Percentiles rank a stretch among this genome's conserved stretches.
Evolutionary conservation across 768 basidiomycete genomes (phyloP).

Genomic region (Epithele typhae): DNA sequence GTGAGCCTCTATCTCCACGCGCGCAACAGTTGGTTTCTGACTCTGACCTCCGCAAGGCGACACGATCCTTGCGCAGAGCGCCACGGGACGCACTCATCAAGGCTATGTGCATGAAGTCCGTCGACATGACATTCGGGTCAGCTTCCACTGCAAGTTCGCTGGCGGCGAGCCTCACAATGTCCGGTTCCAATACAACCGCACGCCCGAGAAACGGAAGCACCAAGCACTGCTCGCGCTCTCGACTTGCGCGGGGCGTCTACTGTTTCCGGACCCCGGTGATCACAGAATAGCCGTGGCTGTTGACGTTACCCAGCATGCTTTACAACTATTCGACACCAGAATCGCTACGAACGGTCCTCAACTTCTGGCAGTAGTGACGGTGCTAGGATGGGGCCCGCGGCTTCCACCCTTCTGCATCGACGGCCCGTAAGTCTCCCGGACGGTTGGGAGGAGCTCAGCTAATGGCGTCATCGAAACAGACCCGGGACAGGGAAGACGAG

Average conservation of each 20-base stretch:
- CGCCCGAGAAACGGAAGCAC: constrained; percentile 51
- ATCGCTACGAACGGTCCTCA: constrained; percentile 44
- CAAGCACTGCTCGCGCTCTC: constrained; percentile 42
- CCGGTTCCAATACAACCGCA: constrained; percentile 51
- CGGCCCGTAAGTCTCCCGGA: constrained; percentile 48
- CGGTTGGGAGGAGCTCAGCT: neutral
- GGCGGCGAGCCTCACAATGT: constrained; percentile 42
- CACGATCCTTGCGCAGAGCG: constrained; percentile 29
- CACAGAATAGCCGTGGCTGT: too few species aligned
- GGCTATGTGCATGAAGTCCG: constrained; percentile 47
- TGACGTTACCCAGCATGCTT: neutral
- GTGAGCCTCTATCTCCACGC: constrained; percentile 11
- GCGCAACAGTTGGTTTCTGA: neutral
- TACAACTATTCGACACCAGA: constrained; percentile 24
- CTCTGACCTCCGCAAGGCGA: constrained; percentile 29
- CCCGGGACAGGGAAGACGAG: constrained; percentile 63
- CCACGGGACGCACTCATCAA: constrained; percentile 32
- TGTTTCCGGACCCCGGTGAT: constrained; percentile 34
- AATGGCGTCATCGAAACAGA: constrained; percentile 14
- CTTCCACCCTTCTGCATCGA: constrained; percentile 56
- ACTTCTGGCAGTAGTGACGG: constrained; percentile 46
- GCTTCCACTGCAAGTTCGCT: constrained; percentile 41
- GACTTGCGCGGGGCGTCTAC: constrained; percentile 32
- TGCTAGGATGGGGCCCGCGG: constrained; percentile 40
- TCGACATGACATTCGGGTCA: constrained; percentile 39